Conservation (phyloP, 306 rosid genomes). For the Gynostemma pentaphyllum region DNA sequence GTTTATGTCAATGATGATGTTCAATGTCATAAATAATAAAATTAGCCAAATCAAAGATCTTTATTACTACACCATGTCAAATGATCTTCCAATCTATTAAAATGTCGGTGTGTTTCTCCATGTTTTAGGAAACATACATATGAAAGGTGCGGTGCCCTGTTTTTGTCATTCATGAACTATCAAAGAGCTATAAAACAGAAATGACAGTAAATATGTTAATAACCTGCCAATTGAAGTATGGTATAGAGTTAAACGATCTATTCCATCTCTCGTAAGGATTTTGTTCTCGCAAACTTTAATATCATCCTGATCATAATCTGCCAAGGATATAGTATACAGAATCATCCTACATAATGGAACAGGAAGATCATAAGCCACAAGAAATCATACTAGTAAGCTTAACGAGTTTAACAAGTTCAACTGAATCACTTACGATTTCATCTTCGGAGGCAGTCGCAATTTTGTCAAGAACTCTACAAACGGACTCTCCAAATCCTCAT, state of each 20-base stretch:
- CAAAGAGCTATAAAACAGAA: neutral
- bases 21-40: neutral
- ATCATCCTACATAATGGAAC: constrained; percentile 45
- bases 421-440: constrained; percentile 60
- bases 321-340: constrained; percentile 76
- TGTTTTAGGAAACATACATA: neutral
- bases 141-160: neutral
- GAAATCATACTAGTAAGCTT: neutral
- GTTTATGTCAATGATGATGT: neutral
- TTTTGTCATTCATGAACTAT: neutral
- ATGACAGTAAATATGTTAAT: neutral
- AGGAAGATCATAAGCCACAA: neutral
- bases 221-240: constrained; percentile 80
- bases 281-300: constrained; percentile 30
- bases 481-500: constrained; percentile 67
- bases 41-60: neutral
- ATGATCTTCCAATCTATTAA: neutral
- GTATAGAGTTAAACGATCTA: constrained; percentile 62
- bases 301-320: constrained; percentile 64
- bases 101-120: neutral
- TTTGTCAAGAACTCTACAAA: constrained; percentile 62
- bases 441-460: constrained; percentile 66
- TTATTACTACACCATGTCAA: neutral
- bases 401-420: constrained; percentile 20
- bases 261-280: constrained; percentile 65